Percentiles rank a stretch among this genome's conserved stretches.
These are phyloP conservation scores for Stephania japonica DNA, from an alignment of 164 flowering plant species.

Conservation along the genomic window DNA sequence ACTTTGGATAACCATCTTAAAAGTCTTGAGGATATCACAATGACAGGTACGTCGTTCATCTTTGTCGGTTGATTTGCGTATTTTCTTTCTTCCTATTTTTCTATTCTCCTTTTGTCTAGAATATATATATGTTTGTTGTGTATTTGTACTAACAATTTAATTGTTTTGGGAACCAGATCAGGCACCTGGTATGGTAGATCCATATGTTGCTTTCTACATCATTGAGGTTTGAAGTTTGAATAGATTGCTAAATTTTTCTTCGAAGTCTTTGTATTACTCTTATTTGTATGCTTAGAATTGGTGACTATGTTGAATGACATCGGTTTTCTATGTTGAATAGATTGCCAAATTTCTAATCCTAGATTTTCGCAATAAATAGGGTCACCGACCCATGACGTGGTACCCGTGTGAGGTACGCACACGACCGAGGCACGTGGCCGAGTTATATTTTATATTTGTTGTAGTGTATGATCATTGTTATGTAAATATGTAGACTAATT, in stretches of 20 bases:
- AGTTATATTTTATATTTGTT: too few relatives aligned
- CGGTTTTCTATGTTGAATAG: constrained; percentile 25
- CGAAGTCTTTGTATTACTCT: background rate
- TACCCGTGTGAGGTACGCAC: too few relatives aligned
- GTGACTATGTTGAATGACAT: background rate
- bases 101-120: background rate
- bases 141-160: background rate
- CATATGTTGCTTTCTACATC: constrained; percentile 47
- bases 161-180: constrained; percentile 38
- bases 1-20: constrained; percentile 45
- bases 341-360: too few relatives aligned
- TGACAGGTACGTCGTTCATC: constrained; percentile 42
- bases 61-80: background rate
- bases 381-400: too few relatives aligned
- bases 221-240: constrained; percentile 53
- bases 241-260: background rate
- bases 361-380: too few relatives aligned
- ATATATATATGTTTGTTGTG: background rate
- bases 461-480: too few relatives aligned
- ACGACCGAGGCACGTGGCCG: too few relatives aligned
- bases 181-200: constrained; percentile 40
- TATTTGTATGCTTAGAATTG: background rate
- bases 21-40: constrained; percentile 68
- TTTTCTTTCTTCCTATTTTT: background rate
- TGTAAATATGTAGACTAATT: too few relatives aligned